Evolutionary conservation across 2,329 filamentous ascomycete species (phyloP).

Genomic region (Monilinia polystroma): DNA sequence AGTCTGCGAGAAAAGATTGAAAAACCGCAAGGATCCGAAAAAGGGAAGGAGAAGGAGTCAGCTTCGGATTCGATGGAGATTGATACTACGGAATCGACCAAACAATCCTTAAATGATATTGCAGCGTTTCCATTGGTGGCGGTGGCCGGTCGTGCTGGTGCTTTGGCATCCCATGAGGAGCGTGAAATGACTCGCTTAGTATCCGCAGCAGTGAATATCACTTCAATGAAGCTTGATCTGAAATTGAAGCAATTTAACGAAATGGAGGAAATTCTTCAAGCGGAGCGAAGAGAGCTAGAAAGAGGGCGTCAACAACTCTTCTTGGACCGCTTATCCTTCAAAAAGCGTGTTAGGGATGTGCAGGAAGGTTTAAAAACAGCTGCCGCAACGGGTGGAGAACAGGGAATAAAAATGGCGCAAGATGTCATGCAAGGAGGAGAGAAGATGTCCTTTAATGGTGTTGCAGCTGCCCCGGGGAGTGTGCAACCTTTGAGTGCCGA

Average conservation of each 20-base stretch:
- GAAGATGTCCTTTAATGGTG: slow-evolving; percentile 53
- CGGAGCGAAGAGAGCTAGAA: slow-evolving; percentile 90
- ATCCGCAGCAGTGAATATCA: slow-evolving; percentile 86
- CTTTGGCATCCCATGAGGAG: slow-evolving; percentile 91
- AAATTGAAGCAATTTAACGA: slow-evolving; percentile 96
- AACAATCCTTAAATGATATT: slow-evolving; percentile 49
- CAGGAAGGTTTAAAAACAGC: slow-evolving; percentile 68
- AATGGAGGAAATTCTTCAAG: slow-evolving; percentile 88
- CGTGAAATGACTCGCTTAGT: slow-evolving; percentile 94
- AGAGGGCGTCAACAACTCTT: slow-evolving; percentile 90
- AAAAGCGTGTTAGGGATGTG: slow-evolving; percentile 78
- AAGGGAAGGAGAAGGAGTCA: slow-evolving; percentile 56
- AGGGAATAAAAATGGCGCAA: slow-evolving; percentile 41
- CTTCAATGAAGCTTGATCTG: slow-evolving; percentile 91
- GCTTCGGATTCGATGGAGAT: slow-evolving; percentile 61
- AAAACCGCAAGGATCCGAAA: slow-evolving; percentile 52
- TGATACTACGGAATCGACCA: slow-evolving; percentile 55
- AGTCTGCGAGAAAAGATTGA: slow-evolving; percentile 78
- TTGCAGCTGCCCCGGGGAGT: slow-evolving; percentile 43
- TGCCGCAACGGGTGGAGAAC: slow-evolving; percentile 42
- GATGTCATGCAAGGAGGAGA: slow-evolving; percentile 42
- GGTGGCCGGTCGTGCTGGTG: slow-evolving; percentile 80
- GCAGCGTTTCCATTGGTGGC: slow-evolving; percentile 82
- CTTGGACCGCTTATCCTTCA: slow-evolving; percentile 86
- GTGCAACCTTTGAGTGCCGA: slow-evolving; percentile 57